Conservation (phyloP, 106 monocot genomes). For the Gastrodia elata region DNA sequence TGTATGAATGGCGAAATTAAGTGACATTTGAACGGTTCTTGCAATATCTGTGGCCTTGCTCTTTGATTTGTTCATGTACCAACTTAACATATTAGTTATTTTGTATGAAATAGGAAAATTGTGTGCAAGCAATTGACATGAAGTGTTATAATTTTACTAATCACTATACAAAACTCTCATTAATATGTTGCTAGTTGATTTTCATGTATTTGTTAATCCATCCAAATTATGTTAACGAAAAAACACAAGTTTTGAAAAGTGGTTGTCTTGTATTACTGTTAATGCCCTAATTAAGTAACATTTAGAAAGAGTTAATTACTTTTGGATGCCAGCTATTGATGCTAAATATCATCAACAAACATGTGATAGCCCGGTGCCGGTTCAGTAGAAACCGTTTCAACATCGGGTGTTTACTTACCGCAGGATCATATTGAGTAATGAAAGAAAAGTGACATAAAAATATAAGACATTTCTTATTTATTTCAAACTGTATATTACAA, state of each 20-base stretch:
- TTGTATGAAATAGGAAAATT: not conserved
- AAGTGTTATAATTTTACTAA: not conserved
- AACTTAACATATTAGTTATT: not conserved
- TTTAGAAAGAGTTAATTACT: not conserved
- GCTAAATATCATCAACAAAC: not conserved
- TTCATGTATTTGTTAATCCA: not conserved
- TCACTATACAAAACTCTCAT: not conserved
- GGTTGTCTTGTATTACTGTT: not conserved
- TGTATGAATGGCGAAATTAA: slow-evolving; percentile 1
- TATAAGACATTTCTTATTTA: too few species aligned
- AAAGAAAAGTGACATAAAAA: too few species aligned
- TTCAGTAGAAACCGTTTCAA: too few species aligned
- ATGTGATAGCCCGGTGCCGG: too few species aligned
- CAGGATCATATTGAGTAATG: too few species aligned
- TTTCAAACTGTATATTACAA: too few species aligned
- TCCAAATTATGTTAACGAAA: not conserved
- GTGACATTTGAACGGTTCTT: not conserved
- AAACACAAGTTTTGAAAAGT: not conserved
- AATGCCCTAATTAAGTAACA: not conserved
- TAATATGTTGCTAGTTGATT: not conserved
- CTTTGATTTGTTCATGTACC: not conserved
- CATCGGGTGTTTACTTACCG: too few species aligned
- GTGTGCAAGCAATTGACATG: not conserved
- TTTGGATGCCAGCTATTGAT: not conserved
- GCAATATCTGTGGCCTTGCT: not conserved